phyloP scores from a whole-genome alignment of 331 rosid species.

The Ulmus americana region DNA sequence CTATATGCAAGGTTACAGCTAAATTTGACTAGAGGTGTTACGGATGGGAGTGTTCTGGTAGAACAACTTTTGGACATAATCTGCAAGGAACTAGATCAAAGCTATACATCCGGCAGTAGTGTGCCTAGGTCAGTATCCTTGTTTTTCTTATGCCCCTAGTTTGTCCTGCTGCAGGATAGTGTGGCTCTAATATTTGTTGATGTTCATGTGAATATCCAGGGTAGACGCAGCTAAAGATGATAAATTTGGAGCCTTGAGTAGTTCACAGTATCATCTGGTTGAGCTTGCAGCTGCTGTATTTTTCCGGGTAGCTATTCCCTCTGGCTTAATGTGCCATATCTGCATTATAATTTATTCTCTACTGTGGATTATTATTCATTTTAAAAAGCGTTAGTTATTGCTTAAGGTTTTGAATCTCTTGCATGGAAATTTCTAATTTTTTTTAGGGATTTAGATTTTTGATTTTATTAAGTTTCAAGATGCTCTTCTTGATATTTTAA shows the following conservation, averaged over 20 bases:
- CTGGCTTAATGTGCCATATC: constrained; percentile 9
- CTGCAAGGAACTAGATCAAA: constrained; percentile 87
- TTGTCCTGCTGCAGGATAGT: constrained; percentile 1
- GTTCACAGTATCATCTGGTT: constrained; percentile 65
- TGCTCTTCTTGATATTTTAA: constrained; percentile 7
- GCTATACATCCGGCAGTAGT: constrained; percentile 42
- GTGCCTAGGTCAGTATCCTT: constrained; percentile 47
- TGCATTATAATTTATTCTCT: constrained; percentile 1
- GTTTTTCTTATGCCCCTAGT: not conserved
- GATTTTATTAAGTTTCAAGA: not conserved
- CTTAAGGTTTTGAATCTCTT: constrained; percentile 7
- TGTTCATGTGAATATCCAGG: constrained; percentile 39
- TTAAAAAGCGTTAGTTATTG: not conserved
- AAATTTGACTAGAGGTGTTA: constrained; percentile 55
- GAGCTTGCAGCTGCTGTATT: constrained; percentile 82
- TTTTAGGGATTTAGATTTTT: not conserved
- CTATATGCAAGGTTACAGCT: constrained; percentile 72
- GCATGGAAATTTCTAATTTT: not conserved
- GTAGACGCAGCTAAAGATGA: constrained; percentile 69
- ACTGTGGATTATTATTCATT: constrained; percentile 5
- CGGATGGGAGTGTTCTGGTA: constrained; percentile 54
- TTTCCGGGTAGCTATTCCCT: constrained; percentile 49
- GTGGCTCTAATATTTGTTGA: constrained; percentile 7
- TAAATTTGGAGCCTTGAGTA: constrained; percentile 64
- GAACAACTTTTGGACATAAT: constrained; percentile 78